Percentiles rank a stretch among this genome's conserved stretches.
Conservation (phyloP, 768 basidiomycete species). For the Chalciporus chontae region DNA sequence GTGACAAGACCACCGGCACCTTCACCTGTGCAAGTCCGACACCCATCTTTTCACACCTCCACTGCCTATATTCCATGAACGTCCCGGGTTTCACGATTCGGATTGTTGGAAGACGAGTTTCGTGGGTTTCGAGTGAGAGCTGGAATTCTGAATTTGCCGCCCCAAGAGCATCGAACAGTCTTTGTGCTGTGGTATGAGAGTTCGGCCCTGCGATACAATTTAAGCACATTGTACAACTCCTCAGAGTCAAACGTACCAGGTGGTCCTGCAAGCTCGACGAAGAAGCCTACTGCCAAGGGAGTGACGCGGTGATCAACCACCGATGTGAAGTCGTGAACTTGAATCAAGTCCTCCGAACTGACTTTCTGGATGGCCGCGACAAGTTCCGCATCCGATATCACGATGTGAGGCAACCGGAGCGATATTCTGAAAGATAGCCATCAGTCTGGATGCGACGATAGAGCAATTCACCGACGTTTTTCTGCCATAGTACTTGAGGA, state of each 20-base stretch:
- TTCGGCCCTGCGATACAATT: not conserved
- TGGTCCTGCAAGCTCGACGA: slow-evolving; percentile 9
- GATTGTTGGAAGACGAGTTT: slow-evolving; percentile 8
- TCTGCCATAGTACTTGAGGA: slow-evolving; percentile 12
- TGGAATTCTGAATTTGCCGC: not conserved
- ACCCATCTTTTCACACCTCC: slow-evolving; percentile 6
- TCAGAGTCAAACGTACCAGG: not conserved
- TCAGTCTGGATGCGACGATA: not conserved
- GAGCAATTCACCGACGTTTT: slow-evolving; percentile 3
- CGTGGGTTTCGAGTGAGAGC: not conserved
- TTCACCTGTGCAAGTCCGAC: slow-evolving; percentile 13
- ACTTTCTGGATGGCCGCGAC: slow-evolving; percentile 1
- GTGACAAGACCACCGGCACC: slow-evolving; percentile 8
- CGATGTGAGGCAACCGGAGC: slow-evolving; percentile 2
- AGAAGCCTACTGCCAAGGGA: slow-evolving; percentile 8
- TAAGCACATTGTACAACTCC: not conserved
- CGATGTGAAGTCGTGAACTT: slow-evolving; percentile 11
- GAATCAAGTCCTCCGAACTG: slow-evolving; percentile 3
- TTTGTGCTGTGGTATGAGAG: not conserved
- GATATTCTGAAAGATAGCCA: not conserved
- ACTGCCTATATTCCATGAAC: slow-evolving; percentile 8
- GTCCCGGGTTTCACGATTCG: slow-evolving; percentile 11
- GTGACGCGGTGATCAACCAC: slow-evolving; percentile 8
- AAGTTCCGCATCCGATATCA: slow-evolving; percentile 11
- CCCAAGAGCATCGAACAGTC: slow-evolving; percentile 6